These are phyloP conservation scores for Geotrichum restrictum DNA, from an alignment of 1,139 yeast species.

Conservation along the genomic window DNA sequence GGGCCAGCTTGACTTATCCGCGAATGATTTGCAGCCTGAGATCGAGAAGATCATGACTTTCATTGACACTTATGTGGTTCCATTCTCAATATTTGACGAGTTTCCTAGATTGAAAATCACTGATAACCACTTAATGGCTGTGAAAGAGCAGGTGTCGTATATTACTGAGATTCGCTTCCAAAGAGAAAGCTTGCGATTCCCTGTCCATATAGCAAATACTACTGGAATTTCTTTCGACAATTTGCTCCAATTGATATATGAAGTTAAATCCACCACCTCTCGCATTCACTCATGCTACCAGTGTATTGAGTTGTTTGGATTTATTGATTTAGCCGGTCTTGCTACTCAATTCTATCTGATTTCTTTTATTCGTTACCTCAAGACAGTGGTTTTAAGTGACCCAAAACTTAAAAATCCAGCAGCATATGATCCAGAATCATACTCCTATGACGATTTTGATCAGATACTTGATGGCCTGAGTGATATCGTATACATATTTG, in stretches of 20 bases:
- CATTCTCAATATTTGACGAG: constrained; percentile 10
- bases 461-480: neutral
- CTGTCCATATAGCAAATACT: neutral
- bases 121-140: constrained; percentile 5
- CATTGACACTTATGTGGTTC: constrained; percentile 3
- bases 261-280: constrained; percentile 1
- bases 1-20: constrained; percentile 1
- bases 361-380: constrained; percentile 1
- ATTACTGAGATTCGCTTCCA: neutral
- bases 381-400: neutral
- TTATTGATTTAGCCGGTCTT: constrained; percentile 7
- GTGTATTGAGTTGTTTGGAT: constrained; percentile 3
- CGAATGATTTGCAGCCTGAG: neutral
- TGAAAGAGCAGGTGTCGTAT: neutral
- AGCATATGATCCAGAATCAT: neutral
- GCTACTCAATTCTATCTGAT: constrained; percentile 6
- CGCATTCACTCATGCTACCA: constrained; percentile 2
- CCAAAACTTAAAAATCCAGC: neutral
- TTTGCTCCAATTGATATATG: neutral
- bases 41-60: constrained; percentile 1
- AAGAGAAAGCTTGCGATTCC: neutral
- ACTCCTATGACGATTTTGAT: constrained; percentile 2
- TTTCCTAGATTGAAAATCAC: constrained; percentile 8
- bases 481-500: neutral
- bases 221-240: neutral